Base-by-base conservation (phyloP, 257 asterid genomes). In the Rehmannia glutinosa region DNA sequence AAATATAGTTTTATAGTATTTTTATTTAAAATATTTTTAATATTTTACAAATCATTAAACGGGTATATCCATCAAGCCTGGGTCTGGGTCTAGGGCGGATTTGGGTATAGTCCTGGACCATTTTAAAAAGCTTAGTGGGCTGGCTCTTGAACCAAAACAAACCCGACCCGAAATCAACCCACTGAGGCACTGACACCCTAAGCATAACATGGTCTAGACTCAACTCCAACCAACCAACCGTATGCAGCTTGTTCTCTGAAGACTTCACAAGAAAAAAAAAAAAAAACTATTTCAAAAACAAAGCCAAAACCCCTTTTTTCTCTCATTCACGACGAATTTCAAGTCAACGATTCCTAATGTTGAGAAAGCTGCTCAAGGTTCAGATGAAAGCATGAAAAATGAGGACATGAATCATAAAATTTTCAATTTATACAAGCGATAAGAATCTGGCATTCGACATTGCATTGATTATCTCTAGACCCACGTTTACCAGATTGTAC, bases 401-500 rank as follows among this genome's bases (percentile, higher is more conserved):
- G 5, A 41, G n/a, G n/a, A n/a, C n/a, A n/a, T n/a, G n/a, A n/a
- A n/a, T n/a, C n/a, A n/a, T n/a, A n/a, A n/a, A n/a, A n/a, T 23
- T 49, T 65, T 33, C 67, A 71, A 53, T 60, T 42, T 58, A 50
- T 53, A 70, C 56, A 50, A 63, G 51, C 1, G 2, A 20, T 15
- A 30, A 50, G 27, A 55, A 66, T 50, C 73, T 53, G 24, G 2
- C 33, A 33, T 43, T 30, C 13, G 41, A n/a, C 13, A 0, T 16
- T 58, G 43, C 62, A 24, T 21, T 23, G 53, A 19, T n/a, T 36
- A 62, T 27, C 57, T 12, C 9, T 25, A 17, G 47, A 55, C 61
- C 76, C 58, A 61, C 62, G 20, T 50, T 56, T 55, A 12, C 75
- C 41, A 28, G 33, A 38, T 45, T 17, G 19, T 47, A 33, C 17